phyloP scores from a whole-genome alignment of 257 asterid species.

The Primulina huaijiensis region DNA sequence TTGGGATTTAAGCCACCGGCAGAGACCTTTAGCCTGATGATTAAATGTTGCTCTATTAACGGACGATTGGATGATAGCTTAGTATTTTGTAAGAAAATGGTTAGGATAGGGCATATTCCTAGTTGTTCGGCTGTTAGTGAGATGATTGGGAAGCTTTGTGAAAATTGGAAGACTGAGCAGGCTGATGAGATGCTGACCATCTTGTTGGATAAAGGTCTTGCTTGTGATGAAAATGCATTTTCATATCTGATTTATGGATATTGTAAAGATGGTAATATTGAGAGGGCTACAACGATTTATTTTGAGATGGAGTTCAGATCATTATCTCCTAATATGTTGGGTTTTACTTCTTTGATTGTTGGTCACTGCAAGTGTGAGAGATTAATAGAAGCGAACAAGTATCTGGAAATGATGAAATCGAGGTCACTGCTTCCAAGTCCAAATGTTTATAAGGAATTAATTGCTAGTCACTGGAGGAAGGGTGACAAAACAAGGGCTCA shows the following conservation, averaged over 20 bases:
- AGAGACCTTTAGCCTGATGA: conserved; percentile 51
- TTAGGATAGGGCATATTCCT: conserved; percentile 43
- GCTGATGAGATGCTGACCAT: conserved; percentile 60
- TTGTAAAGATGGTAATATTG: conserved; percentile 44
- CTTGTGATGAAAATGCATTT: conserved; percentile 48
- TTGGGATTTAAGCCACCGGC: conserved; percentile 43
- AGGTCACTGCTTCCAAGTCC: conserved; percentile 33
- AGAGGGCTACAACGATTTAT: conserved; percentile 48
- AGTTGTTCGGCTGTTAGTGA: conserved; percentile 42
- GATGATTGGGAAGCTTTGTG: conserved; percentile 36
- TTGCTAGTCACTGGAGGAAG: conserved; percentile 35
- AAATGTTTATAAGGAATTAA: conserved; percentile 34
- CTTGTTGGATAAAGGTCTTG: conserved; percentile 57
- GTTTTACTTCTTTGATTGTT: conserved; percentile 36
- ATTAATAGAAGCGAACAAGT: conserved; percentile 53
- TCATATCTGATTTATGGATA: conserved; percentile 60
- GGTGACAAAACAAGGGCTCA: conserved; percentile 35
- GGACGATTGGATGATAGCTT: conserved; percentile 55
- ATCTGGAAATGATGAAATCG: conserved; percentile 39
- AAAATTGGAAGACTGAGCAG: conserved; percentile 43
- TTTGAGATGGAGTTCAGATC: conserved; percentile 71
- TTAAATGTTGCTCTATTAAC: conserved; percentile 48
- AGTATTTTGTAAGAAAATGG: conserved; percentile 54
- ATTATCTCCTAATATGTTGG: conserved; percentile 37
- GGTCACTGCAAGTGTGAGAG: conserved; percentile 49